These are phyloP conservation scores for Nemophila menziesii DNA, from an alignment of 257 asterid species.

Conservation along the genomic window DNA sequence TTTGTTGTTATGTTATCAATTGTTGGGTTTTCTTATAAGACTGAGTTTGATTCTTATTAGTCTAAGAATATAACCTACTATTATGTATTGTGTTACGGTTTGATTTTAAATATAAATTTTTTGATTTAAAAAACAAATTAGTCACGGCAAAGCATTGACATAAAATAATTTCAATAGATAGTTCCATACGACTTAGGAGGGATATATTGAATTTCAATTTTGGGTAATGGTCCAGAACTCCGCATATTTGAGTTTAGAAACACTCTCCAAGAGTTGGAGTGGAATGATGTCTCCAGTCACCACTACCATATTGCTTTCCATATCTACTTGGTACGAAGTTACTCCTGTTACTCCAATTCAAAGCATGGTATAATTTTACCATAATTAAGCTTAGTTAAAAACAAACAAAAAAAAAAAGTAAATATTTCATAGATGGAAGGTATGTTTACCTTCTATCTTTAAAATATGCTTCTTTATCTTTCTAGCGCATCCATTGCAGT, in stretches of 20 bases:
- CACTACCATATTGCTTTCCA: conserved; percentile 82
- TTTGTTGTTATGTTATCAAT: no score
- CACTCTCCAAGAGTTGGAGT: conserved; percentile 70
- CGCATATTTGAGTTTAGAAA: conserved; percentile 66
- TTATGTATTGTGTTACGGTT: no score
- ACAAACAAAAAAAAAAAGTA: not conserved
- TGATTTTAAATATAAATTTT: no score
- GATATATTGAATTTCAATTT: not conserved
- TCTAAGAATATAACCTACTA: no score
- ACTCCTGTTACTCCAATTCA: conserved; percentile 40
- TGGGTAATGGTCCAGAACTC: conserved; percentile 35
- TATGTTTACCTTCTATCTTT: conserved; percentile 31
- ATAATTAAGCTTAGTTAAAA: not conserved
- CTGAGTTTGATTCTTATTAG: no score
- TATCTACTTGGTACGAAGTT: conserved; percentile 54
- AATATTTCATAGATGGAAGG: not conserved
- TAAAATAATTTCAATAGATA: no score
- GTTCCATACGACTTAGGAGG: no score
- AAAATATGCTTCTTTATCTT: conserved; percentile 64
- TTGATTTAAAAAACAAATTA: no score
- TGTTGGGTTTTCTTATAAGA: no score
- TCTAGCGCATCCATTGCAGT: conserved; percentile 74
- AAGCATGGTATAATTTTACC: not conserved
- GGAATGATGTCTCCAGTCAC: conserved; percentile 73
- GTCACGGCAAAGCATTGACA: no score